Evolutionary conservation across 495 filamentous ascomycete genomes (phyloP), one percentile per base, ranked within the genome.

Genomic region (Podospora australis): DNA sequence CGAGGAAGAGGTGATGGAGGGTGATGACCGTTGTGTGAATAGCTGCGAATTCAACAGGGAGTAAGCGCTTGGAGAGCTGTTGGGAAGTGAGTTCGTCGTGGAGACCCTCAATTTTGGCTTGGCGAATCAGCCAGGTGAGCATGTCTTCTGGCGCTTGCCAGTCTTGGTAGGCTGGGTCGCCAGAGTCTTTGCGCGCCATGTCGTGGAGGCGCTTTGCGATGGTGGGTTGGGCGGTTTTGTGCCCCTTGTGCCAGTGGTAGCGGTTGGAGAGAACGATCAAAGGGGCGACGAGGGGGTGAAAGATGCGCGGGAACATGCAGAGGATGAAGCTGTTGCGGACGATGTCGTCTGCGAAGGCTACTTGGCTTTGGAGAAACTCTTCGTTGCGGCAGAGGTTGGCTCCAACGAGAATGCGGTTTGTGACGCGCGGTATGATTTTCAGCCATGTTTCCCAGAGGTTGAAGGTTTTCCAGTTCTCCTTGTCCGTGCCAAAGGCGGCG

Each of bases 1-100:
- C 72, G 16, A 74, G 60, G 4, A 74, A 19, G 16, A 72, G 57
- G 43, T 63, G 66, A 26, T 68, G 68, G 10, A 65, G 59, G 1
- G 66, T 64, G n/a, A 75, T 53, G 34, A 62, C 65, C 11, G 73
- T 73, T 8, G 73, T 73, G 55, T 77, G 70, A 26, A 75, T 71
- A 2, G 68, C 62, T 2, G 65, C 72, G 39, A 75, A 73, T 51
- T 74, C 67, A 8, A 72, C 45, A 0, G 63, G 59, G 7, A 69
- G 56, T 2, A 75, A 51, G 11, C 69, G 62, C 49, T 65, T 61
- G 14, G 58, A 61, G 14, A 67, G 50, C 40, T 53, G 48, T 19
- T 44, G 36, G 0, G 58, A 28, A 13, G 45, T 46, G 13, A 63
- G 56, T 29, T 63, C 55, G 14, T 51, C 25, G 3, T 20, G 22